Conservation (phyloP, 1,284 basidiomycete species). For the Sutorius eximius region DNA sequence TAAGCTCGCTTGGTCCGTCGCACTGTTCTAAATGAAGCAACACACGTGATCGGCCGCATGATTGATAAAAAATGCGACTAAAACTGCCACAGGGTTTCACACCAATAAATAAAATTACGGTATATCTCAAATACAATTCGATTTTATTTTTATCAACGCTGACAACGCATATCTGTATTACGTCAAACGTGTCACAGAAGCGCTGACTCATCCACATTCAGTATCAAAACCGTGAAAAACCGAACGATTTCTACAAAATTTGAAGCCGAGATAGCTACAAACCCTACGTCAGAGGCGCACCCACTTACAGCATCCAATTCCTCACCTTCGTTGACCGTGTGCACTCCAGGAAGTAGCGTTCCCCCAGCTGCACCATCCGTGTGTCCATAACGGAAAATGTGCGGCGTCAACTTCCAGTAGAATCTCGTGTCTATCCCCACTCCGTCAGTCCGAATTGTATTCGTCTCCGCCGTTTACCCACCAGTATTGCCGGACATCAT, state of each 20-base stretch:
- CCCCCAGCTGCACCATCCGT: constrained; percentile 28
- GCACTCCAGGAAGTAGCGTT: constrained; percentile 41
- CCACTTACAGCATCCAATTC: background rate
- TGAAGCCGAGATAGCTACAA: constrained; percentile 37
- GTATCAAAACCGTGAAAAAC: constrained; percentile 47
- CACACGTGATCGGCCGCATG: background rate
- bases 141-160: background rate
- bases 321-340: constrained; percentile 49
- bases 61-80: too few species aligned
- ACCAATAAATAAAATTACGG: too few species aligned
- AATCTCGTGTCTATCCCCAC: constrained; percentile 41
- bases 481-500: constrained; percentile 46
- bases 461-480: constrained; percentile 14
- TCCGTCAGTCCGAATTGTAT: constrained; percentile 1
- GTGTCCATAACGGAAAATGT: constrained; percentile 52
- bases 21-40: background rate
- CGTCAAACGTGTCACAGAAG: background rate
- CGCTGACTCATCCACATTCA: constrained; percentile 46
- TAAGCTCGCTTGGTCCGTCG: background rate
- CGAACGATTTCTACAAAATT: constrained; percentile 45
- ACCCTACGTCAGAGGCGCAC: background rate
- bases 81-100: too few species aligned
- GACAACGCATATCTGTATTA: background rate
- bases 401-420: constrained; percentile 49
- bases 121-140: too few species aligned